A percentile compares a stretch with the other conserved stretches of the same genome.
Evolutionary conservation across 768 basidiomycete genomes (phyloP).

Genomic region (Rhodotorula diobovata): DNA sequence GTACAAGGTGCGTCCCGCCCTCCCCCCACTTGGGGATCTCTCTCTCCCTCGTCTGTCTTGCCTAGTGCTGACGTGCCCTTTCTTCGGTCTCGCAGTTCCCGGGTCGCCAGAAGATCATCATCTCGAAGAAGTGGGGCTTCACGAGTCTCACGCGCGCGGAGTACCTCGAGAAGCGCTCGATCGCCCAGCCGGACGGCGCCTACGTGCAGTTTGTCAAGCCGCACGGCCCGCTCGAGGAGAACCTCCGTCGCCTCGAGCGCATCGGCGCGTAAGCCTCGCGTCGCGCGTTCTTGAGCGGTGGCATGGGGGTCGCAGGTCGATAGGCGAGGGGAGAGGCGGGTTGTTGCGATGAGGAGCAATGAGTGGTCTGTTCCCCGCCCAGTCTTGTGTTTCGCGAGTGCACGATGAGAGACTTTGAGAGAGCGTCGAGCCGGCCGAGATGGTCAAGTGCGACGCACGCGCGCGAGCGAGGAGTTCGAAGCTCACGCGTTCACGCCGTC

Average conservation of each 20-base stretch:
- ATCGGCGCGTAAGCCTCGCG: constrained; percentile 31
- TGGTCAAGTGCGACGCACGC: background rate
- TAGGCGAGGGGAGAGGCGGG: background rate
- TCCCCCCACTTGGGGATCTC: no score
- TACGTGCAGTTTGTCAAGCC: constrained; percentile 91
- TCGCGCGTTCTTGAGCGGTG: background rate
- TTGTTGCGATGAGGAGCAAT: background rate
- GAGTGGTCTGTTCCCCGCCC: background rate
- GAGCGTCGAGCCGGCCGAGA: no score
- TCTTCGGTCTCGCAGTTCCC: constrained; percentile 58
- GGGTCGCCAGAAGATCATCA: constrained; percentile 94
- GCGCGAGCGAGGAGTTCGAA: no score
- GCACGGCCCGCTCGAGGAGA: constrained; percentile 76
- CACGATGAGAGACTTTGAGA: background rate
- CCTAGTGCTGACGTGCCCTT: background rate
- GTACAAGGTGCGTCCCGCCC: constrained; percentile 61
- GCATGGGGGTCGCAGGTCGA: background rate
- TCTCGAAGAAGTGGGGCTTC: constrained; percentile 83
- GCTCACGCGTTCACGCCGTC: background rate
- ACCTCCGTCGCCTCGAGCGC: constrained; percentile 64
- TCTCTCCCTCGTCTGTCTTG: background rate
- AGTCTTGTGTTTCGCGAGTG: background rate
- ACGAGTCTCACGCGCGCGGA: constrained; percentile 87
- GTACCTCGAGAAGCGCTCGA: constrained; percentile 58
- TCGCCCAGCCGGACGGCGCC: constrained; percentile 79